Percentiles rank a stretch among this genome's conserved stretches.
Evolutionary conservation across 805 yeast species (phyloP).

Genomic region (Starmera pachycereana): DNA sequence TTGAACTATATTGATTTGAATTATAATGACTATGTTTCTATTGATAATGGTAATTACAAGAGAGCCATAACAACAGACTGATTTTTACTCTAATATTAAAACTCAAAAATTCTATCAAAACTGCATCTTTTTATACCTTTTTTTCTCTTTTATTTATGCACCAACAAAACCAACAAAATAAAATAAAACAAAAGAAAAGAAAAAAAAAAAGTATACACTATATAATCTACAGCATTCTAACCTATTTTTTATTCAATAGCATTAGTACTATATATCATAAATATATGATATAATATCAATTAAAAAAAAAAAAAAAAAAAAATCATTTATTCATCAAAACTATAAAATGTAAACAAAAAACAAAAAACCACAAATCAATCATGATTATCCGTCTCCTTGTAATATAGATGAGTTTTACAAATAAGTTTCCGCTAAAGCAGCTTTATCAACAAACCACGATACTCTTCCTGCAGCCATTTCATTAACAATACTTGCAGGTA

Average conservation of each 20-base stretch:
- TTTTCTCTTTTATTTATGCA: too few relatives aligned
- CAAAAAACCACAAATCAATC: too few relatives aligned
- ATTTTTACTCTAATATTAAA: background rate
- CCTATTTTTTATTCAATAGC: too few relatives aligned
- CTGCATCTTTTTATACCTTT: too few relatives aligned
- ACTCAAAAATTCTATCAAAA: background rate
- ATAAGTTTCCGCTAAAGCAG: constrained; percentile 59
- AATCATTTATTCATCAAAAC: background rate
- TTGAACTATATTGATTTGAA: background rate
- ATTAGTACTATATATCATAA: too few relatives aligned
- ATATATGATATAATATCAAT: too few relatives aligned
- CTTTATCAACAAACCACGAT: constrained; percentile 95
- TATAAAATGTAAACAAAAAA: background rate
- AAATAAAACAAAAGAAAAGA: too few relatives aligned
- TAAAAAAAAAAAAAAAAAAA: background rate
- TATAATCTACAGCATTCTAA: too few relatives aligned
- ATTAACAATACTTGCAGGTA: constrained; percentile 88
- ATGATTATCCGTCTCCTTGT: background rate
- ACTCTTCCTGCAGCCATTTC: constrained; percentile 97
- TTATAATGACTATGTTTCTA: background rate
- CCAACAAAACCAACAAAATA: too few relatives aligned
- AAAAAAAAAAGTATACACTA: too few relatives aligned
- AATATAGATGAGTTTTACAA: constrained; percentile 28
- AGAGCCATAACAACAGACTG: background rate
- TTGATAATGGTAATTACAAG: background rate